Evolutionary conservation across 805 yeast genomes (phyloP), one percentile per base, ranked within the genome.

Genomic region (Lachancea fermentati): DNA sequence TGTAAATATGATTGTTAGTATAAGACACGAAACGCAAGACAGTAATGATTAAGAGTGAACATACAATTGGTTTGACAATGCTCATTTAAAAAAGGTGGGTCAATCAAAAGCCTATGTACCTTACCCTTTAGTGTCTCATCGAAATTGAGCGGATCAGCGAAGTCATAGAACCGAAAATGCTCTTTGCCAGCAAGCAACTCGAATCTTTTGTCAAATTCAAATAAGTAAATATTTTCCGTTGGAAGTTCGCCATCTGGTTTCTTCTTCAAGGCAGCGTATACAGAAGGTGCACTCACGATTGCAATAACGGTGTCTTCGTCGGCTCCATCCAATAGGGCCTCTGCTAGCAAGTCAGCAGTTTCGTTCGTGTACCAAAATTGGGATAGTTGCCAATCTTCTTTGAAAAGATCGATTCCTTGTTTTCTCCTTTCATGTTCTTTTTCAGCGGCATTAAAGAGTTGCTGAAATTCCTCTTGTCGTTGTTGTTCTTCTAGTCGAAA

Each of bases 331-430:
- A 87, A 61, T 31, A 87, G 66, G 5, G 85, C 93, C 45, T 73
- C 75, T 0, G 86, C 93, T 14, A 86, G 60, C 0, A 63, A 55
- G 37, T 71, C 72, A 0, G 96, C 88, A 1, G 96, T 88, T 2
- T 67, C 63, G 45, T 86, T 89, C 42, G 73, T 66, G 56, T 86
- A 88, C 88, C 97, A 88, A 64, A 88, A 88, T 61, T 88, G 97
- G 1, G 95, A 86, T 29, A 89, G 69, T 55, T 86, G 93, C 97
- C 97, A 88, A 62, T 88, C 95, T 62, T 88, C 96, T 55, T 83
- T 71, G 60, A 88, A 88, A 29, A 77, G 69, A 39, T 81, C 85
- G 62, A 89, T 89, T 15, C 79, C 75, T 30, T 47, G 53, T 43
- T 55, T 55, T 19, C 57, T 52, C 12, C 50, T 50, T 37, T 62